Conservation (phyloP, 805 yeast genomes). For the Zygoascus biomembranicola region DNA sequence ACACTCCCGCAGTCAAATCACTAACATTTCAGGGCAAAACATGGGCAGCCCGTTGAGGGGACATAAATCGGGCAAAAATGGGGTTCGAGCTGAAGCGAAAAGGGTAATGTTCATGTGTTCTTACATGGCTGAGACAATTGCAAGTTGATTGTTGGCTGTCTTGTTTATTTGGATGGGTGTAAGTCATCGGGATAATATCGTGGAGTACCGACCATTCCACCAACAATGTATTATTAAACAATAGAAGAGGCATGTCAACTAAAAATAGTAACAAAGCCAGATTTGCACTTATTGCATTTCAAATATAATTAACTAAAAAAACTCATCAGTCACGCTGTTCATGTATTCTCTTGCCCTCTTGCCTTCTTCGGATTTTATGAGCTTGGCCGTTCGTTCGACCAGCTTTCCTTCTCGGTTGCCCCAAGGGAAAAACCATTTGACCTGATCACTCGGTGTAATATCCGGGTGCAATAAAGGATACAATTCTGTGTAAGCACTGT, state of each 20-base stretch:
- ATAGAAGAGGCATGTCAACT: too few species aligned
- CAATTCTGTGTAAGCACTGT: slow-evolving; percentile 39
- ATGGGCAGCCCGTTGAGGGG: neutral
- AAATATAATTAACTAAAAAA: neutral
- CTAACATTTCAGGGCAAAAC: too few species aligned
- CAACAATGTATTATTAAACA: too few species aligned
- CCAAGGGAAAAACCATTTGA: neutral
- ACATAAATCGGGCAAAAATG: neutral
- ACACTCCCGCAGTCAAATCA: neutral
- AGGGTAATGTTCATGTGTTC: too few species aligned
- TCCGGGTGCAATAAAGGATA: slow-evolving; percentile 37
- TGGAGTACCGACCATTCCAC: too few species aligned
- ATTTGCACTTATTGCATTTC: too few species aligned
- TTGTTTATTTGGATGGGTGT: too few species aligned
- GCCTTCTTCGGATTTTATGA: neutral
- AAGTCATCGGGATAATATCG: too few species aligned
- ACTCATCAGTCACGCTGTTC: neutral
- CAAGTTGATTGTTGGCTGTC: too few species aligned
- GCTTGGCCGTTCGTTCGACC: neutral
- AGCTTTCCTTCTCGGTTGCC: neutral
- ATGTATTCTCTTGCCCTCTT: neutral
- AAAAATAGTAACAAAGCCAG: too few species aligned
- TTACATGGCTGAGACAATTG: too few species aligned
- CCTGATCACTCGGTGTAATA: slow-evolving; percentile 23
- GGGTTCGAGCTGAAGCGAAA: neutral